Base-by-base conservation (phyloP, 1,284 basidiomycete species). In the Rhodotorula sp. region DNA sequence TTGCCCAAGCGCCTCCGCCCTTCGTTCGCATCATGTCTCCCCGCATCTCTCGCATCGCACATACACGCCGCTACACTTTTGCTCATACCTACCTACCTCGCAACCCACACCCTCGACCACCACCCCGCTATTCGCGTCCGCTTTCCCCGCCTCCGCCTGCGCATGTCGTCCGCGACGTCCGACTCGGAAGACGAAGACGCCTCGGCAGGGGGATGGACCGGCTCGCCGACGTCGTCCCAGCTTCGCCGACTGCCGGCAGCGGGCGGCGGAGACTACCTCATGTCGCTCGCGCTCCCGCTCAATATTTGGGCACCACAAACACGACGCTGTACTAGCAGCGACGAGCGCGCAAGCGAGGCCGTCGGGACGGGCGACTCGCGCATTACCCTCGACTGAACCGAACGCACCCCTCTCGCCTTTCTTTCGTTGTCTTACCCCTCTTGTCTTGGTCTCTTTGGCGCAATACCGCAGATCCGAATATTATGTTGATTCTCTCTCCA, bases 211-310 rank as follows among this genome's bases (percentile, higher is more conserved):
- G 18, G 30, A 24, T 61, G 51, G 22, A 54, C 50, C 30, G 20
- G n/a, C 22, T 46, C 59, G 40, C 59, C 59, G 51, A 54, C 68
- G 46, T 40, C 59, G 55, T 48, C 63, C 44, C 55, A 65, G n/a
- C 24, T 62, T 4, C 37, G 62, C 4, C 65, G 69, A 6, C 44
- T 63, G 31, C 51, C 59, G 9, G 26, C 31, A 15, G 44, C 46
- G 2, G 18, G 11, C n/a, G 58, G 62, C 52, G 54, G 59, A 4
- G 69, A 70, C 53, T 70, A 70, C 40, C 59, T 70, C 50, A 66
- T 67, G 69, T 67, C 65, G 54, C 65, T 70, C 37, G 58, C 65
- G 24, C 54, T 70, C 1, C 69, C 69, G n/a, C 50, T 70, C 47
- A 66, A 70, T 26, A 18, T 34, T 15, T 70, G 69, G 69, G 69